Evolutionary conservation across 306 rosid genomes (phyloP), one percentile per base, ranked within the genome.

Genomic region (Mimosa bimucronata): DNA sequence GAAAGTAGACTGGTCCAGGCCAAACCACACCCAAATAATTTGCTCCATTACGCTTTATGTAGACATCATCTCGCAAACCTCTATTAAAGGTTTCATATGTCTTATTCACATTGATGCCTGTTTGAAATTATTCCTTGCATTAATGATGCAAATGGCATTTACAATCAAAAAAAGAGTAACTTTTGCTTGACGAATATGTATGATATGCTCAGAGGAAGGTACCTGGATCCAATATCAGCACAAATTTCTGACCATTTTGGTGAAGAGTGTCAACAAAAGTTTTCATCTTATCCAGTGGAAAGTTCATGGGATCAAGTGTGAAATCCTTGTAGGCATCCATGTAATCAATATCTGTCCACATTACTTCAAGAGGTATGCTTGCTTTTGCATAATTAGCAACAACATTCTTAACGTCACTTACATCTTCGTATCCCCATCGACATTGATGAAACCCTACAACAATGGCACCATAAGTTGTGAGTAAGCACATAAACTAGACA

Each of bases 341-440:
- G 88, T 92, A 92, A 84, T 94, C 97, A 74, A 94, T 92, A 76
- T 94, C 97, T 13, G 98, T 92, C 97, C 98, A 94, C 83, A 92
- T 88, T 42, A 89, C 97, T 92, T 94, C 98, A 16, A 94, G 97
- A 67, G 97, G 98, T 80, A 94, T 92, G 1, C 37, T 19, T 11
- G 94, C 90, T 80, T 90, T 89, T 62, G 92, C 83, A 78, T 94
- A 94, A 78, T 89, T 89, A 61, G 90, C 83, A 69, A 91, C 94
- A 83, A 94, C 97, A 3, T 66, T 84, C 77, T 88, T 79, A 31
- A 94, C 0, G 37, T 92, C 97, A 3, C 73, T 76, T 74, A 94
- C 90, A 81, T 90, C 75, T 87, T 94, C 87, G 88, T 94, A 94
- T 75, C 97, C 97, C 1, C 8, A 91, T 68, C 94, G 85, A 82